phyloP scores from a whole-genome alignment of 805 yeast species.

The Debaryomyces tyrocola region DNA sequence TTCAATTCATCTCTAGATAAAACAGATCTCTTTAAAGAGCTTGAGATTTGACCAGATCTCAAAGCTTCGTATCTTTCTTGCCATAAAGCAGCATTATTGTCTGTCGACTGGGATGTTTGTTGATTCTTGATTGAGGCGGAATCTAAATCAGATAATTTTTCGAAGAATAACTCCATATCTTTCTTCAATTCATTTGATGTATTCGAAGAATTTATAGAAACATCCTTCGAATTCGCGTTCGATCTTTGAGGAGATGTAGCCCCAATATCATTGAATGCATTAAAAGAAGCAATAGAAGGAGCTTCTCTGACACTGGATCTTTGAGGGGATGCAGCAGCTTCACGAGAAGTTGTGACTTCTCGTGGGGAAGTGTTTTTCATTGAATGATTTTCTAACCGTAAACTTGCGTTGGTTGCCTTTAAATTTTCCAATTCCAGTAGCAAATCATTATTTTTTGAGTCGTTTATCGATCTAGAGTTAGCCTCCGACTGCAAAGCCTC shows the following conservation, averaged over 20 bases:
- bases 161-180: constrained; percentile 19
- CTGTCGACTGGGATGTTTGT: constrained; percentile 1
- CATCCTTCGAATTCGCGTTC: not conserved
- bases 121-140: constrained; percentile 10
- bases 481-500: not conserved
- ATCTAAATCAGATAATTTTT: constrained; percentile 28
- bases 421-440: constrained; percentile 27
- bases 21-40: constrained; percentile 17
- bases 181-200: constrained; percentile 1
- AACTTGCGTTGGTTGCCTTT: constrained; percentile 30
- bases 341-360: constrained; percentile 1
- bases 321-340: too few species aligned
- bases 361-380: constrained; percentile 25
- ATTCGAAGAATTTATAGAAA: not conserved
- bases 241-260: not conserved
- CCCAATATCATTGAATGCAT: not conserved
- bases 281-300: not conserved
- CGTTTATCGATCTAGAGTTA: not conserved
- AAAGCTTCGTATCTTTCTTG: constrained; percentile 51
- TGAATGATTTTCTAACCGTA: constrained; percentile 38
- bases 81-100: constrained; percentile 44
- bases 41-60: constrained; percentile 32
- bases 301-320: too few species aligned
- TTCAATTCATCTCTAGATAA: constrained; percentile 24
- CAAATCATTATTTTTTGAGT: constrained; percentile 5